Conservation (phyloP, 345 rosid genomes). For the Dimocarpus longan region DNA sequence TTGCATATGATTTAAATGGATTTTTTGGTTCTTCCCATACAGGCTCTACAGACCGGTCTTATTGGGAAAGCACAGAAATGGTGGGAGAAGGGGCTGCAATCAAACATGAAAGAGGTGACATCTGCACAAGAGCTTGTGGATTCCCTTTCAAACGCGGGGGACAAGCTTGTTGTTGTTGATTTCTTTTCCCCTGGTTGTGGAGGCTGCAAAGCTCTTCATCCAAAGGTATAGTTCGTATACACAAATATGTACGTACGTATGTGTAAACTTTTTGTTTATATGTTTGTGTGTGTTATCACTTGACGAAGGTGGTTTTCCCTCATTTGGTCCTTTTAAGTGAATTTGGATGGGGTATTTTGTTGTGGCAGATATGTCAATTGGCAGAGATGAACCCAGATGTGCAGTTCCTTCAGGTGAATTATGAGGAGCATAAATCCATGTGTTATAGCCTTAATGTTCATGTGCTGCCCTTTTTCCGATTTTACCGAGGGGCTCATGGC, state of each 20-base stretch:
- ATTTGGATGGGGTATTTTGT: constrained; percentile 9
- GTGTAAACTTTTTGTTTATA: neutral
- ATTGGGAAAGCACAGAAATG: constrained; percentile 69
- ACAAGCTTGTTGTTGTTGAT: constrained; percentile 79
- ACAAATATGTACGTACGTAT: neutral
- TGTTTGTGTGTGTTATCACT: neutral
- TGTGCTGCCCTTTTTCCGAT: constrained; percentile 86
- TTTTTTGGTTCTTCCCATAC: neutral
- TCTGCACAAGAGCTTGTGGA: constrained; percentile 91
- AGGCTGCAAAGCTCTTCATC: constrained; percentile 96
- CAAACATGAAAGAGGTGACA: constrained; percentile 80
- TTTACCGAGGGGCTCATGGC: constrained; percentile 87
- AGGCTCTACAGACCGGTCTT: constrained; percentile 42
- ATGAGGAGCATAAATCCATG: constrained; percentile 96
- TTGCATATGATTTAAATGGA: neutral
- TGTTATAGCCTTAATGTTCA: constrained; percentile 92
- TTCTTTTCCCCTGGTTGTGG: constrained; percentile 99
- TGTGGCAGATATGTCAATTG: constrained; percentile 72
- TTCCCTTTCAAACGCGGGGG: constrained; percentile 68
- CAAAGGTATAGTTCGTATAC: constrained; percentile 54
- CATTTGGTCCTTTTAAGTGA: neutral
- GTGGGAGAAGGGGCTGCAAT: constrained; percentile 87
- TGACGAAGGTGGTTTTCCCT: neutral
- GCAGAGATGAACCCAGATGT: constrained; percentile 80
- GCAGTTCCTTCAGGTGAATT: constrained; percentile 84